Conservation (phyloP, 805 yeast species). For the Candida ulmi region DNA sequence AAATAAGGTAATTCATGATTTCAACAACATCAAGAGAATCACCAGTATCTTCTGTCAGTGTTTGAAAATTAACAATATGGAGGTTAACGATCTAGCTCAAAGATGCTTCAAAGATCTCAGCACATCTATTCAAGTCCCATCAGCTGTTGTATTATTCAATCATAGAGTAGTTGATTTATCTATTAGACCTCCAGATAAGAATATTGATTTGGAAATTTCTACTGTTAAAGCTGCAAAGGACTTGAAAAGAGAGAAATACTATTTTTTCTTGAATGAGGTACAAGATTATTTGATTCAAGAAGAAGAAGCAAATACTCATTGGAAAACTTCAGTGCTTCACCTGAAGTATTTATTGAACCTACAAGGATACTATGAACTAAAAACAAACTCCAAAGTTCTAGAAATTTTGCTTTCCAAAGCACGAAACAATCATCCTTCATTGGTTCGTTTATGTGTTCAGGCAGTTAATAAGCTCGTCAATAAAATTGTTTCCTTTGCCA, state of each 20-base stretch:
- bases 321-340: conserved; percentile 51
- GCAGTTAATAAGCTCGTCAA: conserved; percentile 51
- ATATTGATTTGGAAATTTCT: conserved; percentile 50
- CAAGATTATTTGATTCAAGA: conserved; percentile 31
- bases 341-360: conserved; percentile 45
- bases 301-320: conserved; percentile 33
- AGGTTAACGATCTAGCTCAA: conserved; percentile 51
- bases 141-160: conserved; percentile 49
- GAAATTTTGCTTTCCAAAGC: conserved; percentile 41
- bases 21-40: conserved; percentile 41
- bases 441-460: conserved; percentile 54
- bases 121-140: conserved; percentile 41
- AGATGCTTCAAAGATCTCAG: conserved; percentile 40
- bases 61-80: conserved; percentile 47
- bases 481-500: conserved; percentile 40
- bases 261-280: conserved; percentile 35
- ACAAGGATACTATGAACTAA: conserved; percentile 48
- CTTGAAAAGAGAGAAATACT: conserved; percentile 41
- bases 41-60: conserved; percentile 48
- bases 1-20: conserved; percentile 53
- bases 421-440: conserved; percentile 60
- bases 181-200: conserved; percentile 58
- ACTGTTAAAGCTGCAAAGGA: conserved; percentile 61
- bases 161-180: conserved; percentile 27
- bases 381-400: conserved; percentile 35